Percentiles rank a stretch among this genome's conserved stretches.
Evolutionary conservation across 768 basidiomycete genomes (phyloP).

Genomic region (Serpula lacrymans): DNA sequence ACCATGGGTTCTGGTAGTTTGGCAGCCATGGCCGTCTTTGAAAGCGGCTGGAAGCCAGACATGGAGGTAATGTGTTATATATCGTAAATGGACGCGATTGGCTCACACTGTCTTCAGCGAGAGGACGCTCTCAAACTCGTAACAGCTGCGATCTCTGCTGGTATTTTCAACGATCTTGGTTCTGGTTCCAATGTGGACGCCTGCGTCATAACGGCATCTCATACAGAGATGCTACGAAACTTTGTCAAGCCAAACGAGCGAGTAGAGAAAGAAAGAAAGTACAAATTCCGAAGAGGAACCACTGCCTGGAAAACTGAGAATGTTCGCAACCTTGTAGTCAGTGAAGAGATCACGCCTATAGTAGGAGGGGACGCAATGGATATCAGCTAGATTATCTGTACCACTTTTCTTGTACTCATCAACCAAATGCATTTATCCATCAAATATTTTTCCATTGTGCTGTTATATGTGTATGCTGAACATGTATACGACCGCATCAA

Average conservation of each 20-base stretch:
- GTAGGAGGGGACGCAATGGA: conserved; percentile 76
- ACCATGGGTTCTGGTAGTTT: conserved; percentile 97
- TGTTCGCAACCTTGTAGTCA: conserved; percentile 67
- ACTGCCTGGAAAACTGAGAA: conserved; percentile 86
- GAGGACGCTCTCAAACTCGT: conserved; percentile 81
- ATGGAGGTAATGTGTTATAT: conserved; percentile 58
- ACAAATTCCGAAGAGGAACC: conserved; percentile 77
- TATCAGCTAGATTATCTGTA: conserved; percentile 47
- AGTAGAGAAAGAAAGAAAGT: conserved; percentile 67
- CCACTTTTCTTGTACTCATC: too few relatives aligned
- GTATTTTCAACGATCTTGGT: conserved; percentile 99
- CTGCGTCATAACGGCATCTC: conserved; percentile 83
- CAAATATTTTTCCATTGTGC: too few relatives aligned
- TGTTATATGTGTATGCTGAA: too few relatives aligned
- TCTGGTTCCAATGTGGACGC: conserved; percentile 99
- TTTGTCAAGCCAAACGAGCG: conserved; percentile 89
- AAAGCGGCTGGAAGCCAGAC: conserved; percentile 76
- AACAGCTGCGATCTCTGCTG: conserved; percentile 82
- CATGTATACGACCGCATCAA: too few relatives aligned
- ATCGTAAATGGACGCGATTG: neutral
- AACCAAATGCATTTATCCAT: too few relatives aligned
- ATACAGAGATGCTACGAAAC: conserved; percentile 93
- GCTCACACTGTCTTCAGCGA: conserved; percentile 34
- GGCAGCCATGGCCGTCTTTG: conserved; percentile 98
- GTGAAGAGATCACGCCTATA: conserved; percentile 62